Base-by-base conservation (phyloP, 768 basidiomycete genomes). In the Cystofilobasidium macerans region DNA sequence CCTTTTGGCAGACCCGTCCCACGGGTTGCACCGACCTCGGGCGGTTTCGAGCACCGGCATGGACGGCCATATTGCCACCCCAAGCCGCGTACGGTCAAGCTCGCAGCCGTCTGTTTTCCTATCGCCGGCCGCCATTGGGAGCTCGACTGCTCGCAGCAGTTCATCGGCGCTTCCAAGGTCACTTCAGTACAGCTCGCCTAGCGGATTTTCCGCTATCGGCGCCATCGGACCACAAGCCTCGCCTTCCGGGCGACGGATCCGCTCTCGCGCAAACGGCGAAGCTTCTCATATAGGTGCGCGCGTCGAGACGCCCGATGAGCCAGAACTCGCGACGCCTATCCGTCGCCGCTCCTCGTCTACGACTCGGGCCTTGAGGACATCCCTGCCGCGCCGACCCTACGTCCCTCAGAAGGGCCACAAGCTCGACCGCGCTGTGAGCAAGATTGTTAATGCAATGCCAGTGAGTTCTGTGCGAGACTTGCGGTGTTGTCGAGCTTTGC, bases 391-490 rank as follows among this genome's bases (percentile, higher is more conserved):
- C 4, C 20, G 20, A 16, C 65, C 48, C 4, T 61, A 61, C 32
- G 22, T 61, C 24, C 32, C 65, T 3, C 53, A 57, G 60, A 67
- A 57, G 54, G 60, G 51, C 24, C 45, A 67, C 33, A 61, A 56
- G 61, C 40, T 67, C 9, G 65, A 67, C 43, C 65, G 65, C 12
- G 65, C 65, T 0, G 61, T 67, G 14, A 45, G 59, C 4, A 67
- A 60, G 45, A 67, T 67, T 24, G 65, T 67, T 18, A 67, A 67
- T 40, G 45, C 59, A 3, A 45, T 67, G 47, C 59, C 47, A 3
- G 65, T 66, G n/a, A 33, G 59, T 66, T 16, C n/a, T n/a, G n/a
- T n/a, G n/a, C n/a, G n/a, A n/a, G n/a, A n/a, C n/a, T n/a, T n/a
- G n/a, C n/a, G n/a, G n/a, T n/a, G 20, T 3, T 14, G 14, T 45